Conservation (phyloP, 1,139 yeast species). For the Yamadazyma spencermartinsiae region DNA sequence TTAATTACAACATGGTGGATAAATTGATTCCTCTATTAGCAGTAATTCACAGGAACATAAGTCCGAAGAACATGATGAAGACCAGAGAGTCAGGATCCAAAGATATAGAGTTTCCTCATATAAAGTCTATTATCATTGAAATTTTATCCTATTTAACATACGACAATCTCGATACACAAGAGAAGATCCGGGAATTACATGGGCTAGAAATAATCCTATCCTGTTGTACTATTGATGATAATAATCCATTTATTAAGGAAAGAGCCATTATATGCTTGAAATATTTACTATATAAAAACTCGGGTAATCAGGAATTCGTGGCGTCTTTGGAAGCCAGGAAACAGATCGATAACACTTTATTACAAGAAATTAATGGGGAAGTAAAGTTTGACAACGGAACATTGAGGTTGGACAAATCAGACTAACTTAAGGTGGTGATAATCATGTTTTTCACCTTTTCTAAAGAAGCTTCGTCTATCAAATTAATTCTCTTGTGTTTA, state of each 20-base stretch:
- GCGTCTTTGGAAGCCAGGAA: conserved; percentile 46
- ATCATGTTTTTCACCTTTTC: conserved; percentile 74
- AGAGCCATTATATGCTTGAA: conserved; percentile 77
- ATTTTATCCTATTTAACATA: conserved; percentile 56
- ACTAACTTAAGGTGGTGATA: conserved; percentile 54
- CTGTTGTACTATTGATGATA: conserved; percentile 80
- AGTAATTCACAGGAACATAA: conserved; percentile 49
- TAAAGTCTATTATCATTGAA: conserved; percentile 62
- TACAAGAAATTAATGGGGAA: conserved; percentile 43
- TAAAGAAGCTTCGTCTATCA: conserved; percentile 72
- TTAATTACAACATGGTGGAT: conserved; percentile 51
- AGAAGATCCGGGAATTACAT: conserved; percentile 60
- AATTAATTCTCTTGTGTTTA: conserved; percentile 73
- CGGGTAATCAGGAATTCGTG: conserved; percentile 71
- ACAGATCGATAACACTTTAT: conserved; percentile 31
- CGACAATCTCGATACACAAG: conserved; percentile 59
- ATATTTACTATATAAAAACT: conserved; percentile 62
- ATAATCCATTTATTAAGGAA: conserved; percentile 88
- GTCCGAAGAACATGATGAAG: conserved; percentile 30
- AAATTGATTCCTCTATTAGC: conserved; percentile 46
- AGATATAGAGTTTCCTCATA: conserved; percentile 51
- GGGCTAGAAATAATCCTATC: conserved; percentile 75
- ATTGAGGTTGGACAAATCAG: conserved; percentile 14
- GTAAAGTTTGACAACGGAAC: conserved; percentile 39
- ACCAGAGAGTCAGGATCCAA: conserved; percentile 32